Percentiles rank a stretch among this genome's conserved stretches.
These are phyloP conservation scores for Linderniella brevidens DNA, from an alignment of 257 asterid species.

Conservation along the genomic window DNA sequence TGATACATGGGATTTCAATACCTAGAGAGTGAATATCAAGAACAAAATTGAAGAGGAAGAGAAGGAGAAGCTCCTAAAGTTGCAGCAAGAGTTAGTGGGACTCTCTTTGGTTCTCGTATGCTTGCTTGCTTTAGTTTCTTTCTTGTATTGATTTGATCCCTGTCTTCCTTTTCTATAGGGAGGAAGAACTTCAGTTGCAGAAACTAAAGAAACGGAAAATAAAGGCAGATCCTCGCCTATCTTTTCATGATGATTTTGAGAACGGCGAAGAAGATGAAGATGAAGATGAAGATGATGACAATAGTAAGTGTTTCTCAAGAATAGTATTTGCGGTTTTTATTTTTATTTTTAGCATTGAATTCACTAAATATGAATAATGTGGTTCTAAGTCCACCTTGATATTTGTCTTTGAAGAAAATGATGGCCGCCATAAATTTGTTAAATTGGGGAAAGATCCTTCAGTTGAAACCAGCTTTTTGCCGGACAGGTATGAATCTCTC, in stretches of 20 bases:
- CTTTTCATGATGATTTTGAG: conserved; percentile 80
- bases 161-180: conserved; percentile 25
- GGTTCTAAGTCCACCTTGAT: neutral
- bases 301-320: conserved; percentile 20
- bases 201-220: conserved; percentile 76
- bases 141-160: neutral
- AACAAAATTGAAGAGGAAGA: conserved; percentile 93
- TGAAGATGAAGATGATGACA: too few relatives aligned
- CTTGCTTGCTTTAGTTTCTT: neutral
- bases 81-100: conserved; percentile 80
- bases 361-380: neutral
- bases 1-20: conserved; percentile 4
- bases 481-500: conserved; percentile 65
- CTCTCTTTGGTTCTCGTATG: conserved; percentile 6
- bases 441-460: conserved; percentile 93
- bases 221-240: conserved; percentile 82
- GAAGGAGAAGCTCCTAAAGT: conserved; percentile 89
- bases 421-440: conserved; percentile 38
- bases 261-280: conserved; percentile 62
- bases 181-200: conserved; percentile 92
- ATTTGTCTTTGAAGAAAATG: conserved; percentile 22
- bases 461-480: conserved; percentile 94
- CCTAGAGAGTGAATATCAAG: conserved; percentile 84
- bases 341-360: conserved; percentile 2
- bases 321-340: neutral